Evolutionary conservation across 2,329 filamentous ascomycete species (phyloP), one percentile per base, ranked within the genome.

Genomic region (Moelleriella libera): DNA sequence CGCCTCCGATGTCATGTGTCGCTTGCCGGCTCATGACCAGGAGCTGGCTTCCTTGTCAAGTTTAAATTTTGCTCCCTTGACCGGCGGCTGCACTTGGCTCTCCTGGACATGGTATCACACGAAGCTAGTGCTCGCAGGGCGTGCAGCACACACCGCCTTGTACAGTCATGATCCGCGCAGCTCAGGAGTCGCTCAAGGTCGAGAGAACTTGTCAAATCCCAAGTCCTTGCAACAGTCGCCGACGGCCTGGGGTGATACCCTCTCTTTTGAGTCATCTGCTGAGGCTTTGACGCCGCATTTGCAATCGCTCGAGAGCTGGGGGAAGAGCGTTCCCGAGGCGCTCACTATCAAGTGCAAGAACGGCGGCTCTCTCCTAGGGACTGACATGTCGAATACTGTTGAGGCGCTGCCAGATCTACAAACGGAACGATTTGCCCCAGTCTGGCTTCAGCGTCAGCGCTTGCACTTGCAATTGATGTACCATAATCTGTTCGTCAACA

Each of bases 381-480:
- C 44, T 49, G 41, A 42, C 21, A 42, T 42, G 41, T 42, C 41
- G 41, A 42, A n/a, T 42, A 2, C 41, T 8, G 41, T 14, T 8
- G 41, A 42, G 10, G 52, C 6, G 59, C 63, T 4, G 32, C 49
- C 21, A 8, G 41, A 42, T n/a, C n/a, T 42, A 14, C 41, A 42
- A 9, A 47, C 58, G 10, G 50, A 57, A 9, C 53, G 57, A 10
- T 64, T 63, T 43, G 60, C 63, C 1, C 66, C 68, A 1, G 50
- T 57, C 1, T 70, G 68, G 68, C 57, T 70, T 2, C 65, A 68
- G 49, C 60, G 56, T 2, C 57, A 59, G 45, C 66, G 67, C 3
- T 47, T 70, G 0, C 57, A 64, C n/a, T 57, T 70, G 1, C 67
- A 70, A 48, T 51, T 68, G 2, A 53, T 60, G 29, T 70, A 69